Evolutionary conservation across 371 early-diverging fungal species (phyloP), one percentile per base, ranked within the genome.

Genomic region (Syncephalastrum contaminatum): DNA sequence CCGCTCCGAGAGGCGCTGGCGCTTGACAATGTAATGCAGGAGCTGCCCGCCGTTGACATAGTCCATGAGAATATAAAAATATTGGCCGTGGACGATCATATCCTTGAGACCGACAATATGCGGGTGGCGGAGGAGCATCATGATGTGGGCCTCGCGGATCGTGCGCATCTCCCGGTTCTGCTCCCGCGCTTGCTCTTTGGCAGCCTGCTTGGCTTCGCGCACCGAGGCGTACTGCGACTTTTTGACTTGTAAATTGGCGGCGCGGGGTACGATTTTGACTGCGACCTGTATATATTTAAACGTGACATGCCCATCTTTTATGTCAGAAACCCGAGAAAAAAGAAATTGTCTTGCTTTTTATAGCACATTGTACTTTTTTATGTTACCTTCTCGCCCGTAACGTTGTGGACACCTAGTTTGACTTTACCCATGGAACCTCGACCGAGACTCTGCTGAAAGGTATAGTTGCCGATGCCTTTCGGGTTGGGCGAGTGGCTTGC

Each of bases 101-200:
- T 98, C 96, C 56, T 88, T 83, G 39, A 98, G 69, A 53, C 76
- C 73, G 59, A 89, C 88, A 53, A 93, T 91, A 62, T 90, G 83
- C 0, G 97, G 98, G 68, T 99, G 99, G 46, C 88, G 74, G 13
- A 98, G 70, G 8, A 99, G 79, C 76, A 92, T 83, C 80, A 95
- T 91, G 43, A 98, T 93, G 15, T 98, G 87, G 0, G 89, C 88
- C 67, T 92, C 93, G 22, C 99, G 85, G 48, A 95, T 87, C 6
- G 98, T 92, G 43, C 99, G 84, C 25, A 87, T 80, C 64, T 98
- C 98, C 45, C 90, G 83, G 54, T 86, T 88, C 43, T 89, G 87
- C 44, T 82, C 81, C 62, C 69, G 56, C 27, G 72, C 73, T 19
- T 66, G 72, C 54, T 76, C 77, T 54, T 76, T 76, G 10, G 65